phyloP scores from a whole-genome alignment of 108 stramenopile species.

The Nitzschia sp. region DNA sequence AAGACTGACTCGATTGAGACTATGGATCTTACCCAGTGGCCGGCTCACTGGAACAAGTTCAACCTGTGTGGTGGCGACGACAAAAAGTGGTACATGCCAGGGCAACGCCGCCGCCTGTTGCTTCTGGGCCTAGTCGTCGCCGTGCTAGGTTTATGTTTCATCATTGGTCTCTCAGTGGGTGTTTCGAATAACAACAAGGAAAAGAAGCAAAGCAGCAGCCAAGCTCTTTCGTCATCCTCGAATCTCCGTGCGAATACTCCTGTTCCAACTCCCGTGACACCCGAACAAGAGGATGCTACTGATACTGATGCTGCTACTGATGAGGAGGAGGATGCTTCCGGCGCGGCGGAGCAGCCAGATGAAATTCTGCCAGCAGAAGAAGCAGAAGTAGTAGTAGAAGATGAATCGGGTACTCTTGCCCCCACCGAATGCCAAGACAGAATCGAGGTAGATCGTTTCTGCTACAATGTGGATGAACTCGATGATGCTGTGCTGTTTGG shows the following conservation, averaged over 20 bases:
- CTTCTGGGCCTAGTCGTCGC: background rate
- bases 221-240: background rate
- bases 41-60: background rate
- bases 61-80: too few species aligned
- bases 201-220: background rate
- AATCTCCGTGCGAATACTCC: background rate
- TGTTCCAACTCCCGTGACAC: background rate
- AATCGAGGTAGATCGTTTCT: background rate
- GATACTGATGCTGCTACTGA: background rate
- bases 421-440: background rate
- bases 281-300: background rate
- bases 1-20: background rate
- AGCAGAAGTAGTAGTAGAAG: too few species aligned
- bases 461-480: background rate
- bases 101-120: background rate
- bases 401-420: too few species aligned
- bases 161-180: conserved; percentile 5
- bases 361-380: too few species aligned
- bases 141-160: background rate
- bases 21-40: background rate
- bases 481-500: background rate
- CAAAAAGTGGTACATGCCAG: background rate
- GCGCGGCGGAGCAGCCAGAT: too few species aligned
- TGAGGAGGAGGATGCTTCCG: too few species aligned
- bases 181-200: conserved; percentile 13